A percentile compares a stretch with the other conserved stretches of the same genome.
Conservation (phyloP, 345 rosid species). For the Dipteronia dyeriana region DNA sequence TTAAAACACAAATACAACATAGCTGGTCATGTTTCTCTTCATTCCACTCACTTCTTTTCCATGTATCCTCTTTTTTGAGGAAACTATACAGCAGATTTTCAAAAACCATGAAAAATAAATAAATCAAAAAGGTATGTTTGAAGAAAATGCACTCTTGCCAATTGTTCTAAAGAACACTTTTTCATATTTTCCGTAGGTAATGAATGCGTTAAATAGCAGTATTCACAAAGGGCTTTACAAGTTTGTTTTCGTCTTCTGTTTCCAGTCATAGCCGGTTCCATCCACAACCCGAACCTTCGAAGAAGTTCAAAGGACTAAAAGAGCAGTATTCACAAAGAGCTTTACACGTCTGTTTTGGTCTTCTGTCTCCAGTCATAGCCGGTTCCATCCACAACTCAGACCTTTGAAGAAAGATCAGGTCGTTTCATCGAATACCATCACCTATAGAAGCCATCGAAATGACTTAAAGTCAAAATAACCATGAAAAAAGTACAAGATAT, state of each 20-base stretch:
- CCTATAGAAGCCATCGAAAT: slow-evolving; percentile 36
- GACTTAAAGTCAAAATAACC: neutral
- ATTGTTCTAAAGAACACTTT: slow-evolving; percentile 14
- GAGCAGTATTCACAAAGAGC: slow-evolving; percentile 42
- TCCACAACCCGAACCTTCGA: slow-evolving; percentile 30
- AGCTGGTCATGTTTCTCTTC: neutral
- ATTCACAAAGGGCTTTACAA: slow-evolving; percentile 42
- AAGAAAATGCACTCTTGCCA: neutral
- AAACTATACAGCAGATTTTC: neutral
- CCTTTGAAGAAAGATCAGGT: slow-evolving; percentile 37
- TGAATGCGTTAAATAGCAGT: slow-evolving; percentile 35
- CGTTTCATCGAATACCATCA: slow-evolving; percentile 66
- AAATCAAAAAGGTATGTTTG: neutral
- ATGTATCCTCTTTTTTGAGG: neutral
- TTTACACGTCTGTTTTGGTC: slow-evolving; percentile 22
- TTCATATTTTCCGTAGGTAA: slow-evolving; percentile 29
- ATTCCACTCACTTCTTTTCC: neutral
- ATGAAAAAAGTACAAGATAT: neutral
- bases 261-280: slow-evolving; percentile 28
- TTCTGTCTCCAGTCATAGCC: slow-evolving; percentile 13
- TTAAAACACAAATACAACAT: neutral
- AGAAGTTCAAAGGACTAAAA: too few relatives aligned
- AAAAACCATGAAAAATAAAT: neutral
- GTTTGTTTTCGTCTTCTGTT: slow-evolving; percentile 18
- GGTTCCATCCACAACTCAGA: slow-evolving; percentile 36